These are phyloP conservation scores for Leccinum angustisporum DNA, from an alignment of 1,284 basidiomycete species.

Conservation along the genomic window DNA sequence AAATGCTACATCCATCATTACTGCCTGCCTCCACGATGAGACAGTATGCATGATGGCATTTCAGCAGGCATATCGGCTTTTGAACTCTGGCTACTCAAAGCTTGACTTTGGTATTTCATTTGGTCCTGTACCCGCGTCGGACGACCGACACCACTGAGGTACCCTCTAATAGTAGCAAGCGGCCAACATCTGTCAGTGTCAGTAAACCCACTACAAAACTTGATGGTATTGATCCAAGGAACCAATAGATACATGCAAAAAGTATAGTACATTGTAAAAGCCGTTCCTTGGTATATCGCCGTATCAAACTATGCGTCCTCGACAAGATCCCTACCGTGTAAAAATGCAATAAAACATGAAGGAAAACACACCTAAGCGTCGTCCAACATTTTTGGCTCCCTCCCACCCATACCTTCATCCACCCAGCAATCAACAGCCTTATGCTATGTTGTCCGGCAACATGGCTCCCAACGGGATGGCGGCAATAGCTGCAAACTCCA, in stretches of 20 bases:
- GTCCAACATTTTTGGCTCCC: not conserved
- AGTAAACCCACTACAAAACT: not conserved
- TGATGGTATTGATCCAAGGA: conserved; percentile 20
- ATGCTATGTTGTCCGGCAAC: conserved; percentile 26
- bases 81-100: no score
- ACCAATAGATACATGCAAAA: conserved; percentile 25
- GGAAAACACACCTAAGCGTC: conserved; percentile 17
- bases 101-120: no score
- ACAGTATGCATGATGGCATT: no score
- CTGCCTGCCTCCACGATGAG: no score
- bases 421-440: conserved; percentile 15
- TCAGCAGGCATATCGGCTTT: no score
- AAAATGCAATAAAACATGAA: conserved; percentile 16
- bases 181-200: not conserved
- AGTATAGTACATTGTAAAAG: conserved; percentile 23
- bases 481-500: conserved; percentile 18
- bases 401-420: not conserved
- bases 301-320: not conserved
- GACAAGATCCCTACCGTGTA: conserved; percentile 2
- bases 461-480: conserved; percentile 26
- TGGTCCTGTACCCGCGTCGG: no score
- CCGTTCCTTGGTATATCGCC: conserved; percentile 1
- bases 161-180: no score
- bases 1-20: no score
- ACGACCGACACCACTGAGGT: not conserved